These are phyloP conservation scores for Triticum timopheevii DNA, from an alignment of 176 grass and related monocot genomes.

Conservation along the genomic window DNA sequence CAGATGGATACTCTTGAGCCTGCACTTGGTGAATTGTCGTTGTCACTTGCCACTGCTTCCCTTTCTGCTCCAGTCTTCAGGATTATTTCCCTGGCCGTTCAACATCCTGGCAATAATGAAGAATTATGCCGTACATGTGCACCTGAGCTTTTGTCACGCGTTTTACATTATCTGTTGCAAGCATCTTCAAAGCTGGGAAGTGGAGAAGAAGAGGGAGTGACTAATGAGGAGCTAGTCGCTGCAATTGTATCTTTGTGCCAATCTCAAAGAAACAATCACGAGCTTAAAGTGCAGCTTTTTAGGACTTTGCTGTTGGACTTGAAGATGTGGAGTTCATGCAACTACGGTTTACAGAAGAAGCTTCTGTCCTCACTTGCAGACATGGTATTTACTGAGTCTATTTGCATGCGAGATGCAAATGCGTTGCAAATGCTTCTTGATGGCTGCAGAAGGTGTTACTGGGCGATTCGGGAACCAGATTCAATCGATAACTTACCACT, in stretches of 20 bases:
- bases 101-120: conserved; percentile 94
- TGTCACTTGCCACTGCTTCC: conserved; percentile 56
- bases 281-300: conserved; percentile 90
- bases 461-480: conserved; percentile 71
- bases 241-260: conserved; percentile 90
- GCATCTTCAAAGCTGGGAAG: conserved; percentile 57
- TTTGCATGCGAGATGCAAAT: conserved; percentile 89
- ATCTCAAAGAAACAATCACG: conserved; percentile 80
- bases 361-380: conserved; percentile 98
- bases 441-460: conserved; percentile 96
- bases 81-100: conserved; percentile 82
- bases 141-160: conserved; percentile 80
- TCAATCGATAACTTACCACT: conserved; percentile 68
- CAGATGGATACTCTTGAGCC: conserved; percentile 89
- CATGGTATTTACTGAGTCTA: conserved; percentile 91
- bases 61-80: conserved; percentile 91
- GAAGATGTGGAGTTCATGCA: conserved; percentile 94
- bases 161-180: conserved; percentile 79
- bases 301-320: conserved; percentile 86
- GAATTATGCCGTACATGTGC: conserved; percentile 80
- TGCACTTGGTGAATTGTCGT: conserved; percentile 49
- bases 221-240: conserved; percentile 82
- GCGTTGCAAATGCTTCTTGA: conserved; percentile 98
- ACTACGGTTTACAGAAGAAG: conserved; percentile 96
- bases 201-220: conserved; percentile 48